Conservation (phyloP, 805 yeast species). For the Cyberlindnera meyerae region DNA sequence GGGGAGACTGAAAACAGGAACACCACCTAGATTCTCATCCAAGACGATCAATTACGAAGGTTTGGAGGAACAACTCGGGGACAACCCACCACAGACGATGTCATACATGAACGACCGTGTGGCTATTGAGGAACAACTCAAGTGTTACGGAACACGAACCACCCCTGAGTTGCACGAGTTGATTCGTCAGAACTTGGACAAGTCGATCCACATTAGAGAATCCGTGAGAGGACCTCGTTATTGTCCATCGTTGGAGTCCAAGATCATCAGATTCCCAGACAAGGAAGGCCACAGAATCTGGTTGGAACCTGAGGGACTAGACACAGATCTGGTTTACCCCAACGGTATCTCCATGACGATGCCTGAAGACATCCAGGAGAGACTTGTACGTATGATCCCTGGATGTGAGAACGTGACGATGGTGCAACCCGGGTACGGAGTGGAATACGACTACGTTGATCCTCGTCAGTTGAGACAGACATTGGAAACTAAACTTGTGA, state of each 20-base stretch:
- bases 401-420: conserved; percentile 87
- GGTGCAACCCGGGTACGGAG: conserved; percentile 98
- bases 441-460: conserved; percentile 93
- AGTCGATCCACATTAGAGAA: conserved; percentile 86
- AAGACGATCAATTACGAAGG: conserved; percentile 62
- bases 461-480: conserved; percentile 80
- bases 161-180: conserved; percentile 69
- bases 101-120: conserved; percentile 74
- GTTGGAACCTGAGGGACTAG: conserved; percentile 95
- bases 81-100: conserved; percentile 84
- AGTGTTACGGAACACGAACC: conserved; percentile 77
- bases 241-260: conserved; percentile 95
- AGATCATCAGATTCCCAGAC: conserved; percentile 73
- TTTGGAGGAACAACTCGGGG: conserved; percentile 74
- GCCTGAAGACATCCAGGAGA: conserved; percentile 88
- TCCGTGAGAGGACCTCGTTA: conserved; percentile 95
- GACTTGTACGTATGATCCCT: conserved; percentile 69
- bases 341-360: conserved; percentile 94
- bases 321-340: conserved; percentile 85
- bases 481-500: conserved; percentile 73
- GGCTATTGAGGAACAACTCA: conserved; percentile 51
- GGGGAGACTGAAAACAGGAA: conserved; percentile 93
- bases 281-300: conserved; percentile 78
- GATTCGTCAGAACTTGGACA: conserved; percentile 63
- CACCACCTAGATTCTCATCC: conserved; percentile 85